Evolutionary conservation across 768 basidiomycete species (phyloP), one percentile per base, ranked within the genome.

Genomic region (Termitomyces sp.): DNA sequence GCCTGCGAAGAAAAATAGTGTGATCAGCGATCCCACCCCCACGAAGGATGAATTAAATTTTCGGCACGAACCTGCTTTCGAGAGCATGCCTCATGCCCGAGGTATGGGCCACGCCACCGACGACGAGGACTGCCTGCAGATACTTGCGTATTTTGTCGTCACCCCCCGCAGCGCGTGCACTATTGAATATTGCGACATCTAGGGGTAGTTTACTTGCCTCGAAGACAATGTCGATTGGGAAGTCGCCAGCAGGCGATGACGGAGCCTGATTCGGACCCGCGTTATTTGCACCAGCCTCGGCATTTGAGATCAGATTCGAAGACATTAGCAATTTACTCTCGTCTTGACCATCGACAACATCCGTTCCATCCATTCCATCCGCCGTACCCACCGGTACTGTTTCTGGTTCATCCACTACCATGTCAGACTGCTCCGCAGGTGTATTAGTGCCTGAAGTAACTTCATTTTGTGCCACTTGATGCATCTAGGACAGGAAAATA

Each of bases 111-210:
- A 85, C 84, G 2, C 95, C 95, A 15, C 94, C 94, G 41, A 95
- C 84, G 43, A 98, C 84, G 3, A 98, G 74, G 19, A 97, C 87
- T 2, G 89, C 90, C 65, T 90, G 86, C 28, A 94, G 79, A 66
- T 95, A 91, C 67, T 94, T 92, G 61, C 89, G 85, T 61, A 92
- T 87, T 71, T 91, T 91, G 30, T 96, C 94, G 61, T 94, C 91
- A 3, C 89, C 86, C 3, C 89, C 91, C 4, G 87, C 88, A 1
- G 91, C 87, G n/a, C 92, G 79, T 9, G 92, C 83, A 62, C 92
- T 90, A 67, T 96, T 94, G 72, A 91, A 91, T 58, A 97, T 90
- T 8, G 93, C 94, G 10, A 95, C 88, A 66, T 97, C 94, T 54
- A 97, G 74, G 1, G 95, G 94, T 41, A 95, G 76, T 68, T 94